Conservation (phyloP, 2,329 filamentous ascomycete genomes). For the Sclerotinia sclerotiorum region DNA sequence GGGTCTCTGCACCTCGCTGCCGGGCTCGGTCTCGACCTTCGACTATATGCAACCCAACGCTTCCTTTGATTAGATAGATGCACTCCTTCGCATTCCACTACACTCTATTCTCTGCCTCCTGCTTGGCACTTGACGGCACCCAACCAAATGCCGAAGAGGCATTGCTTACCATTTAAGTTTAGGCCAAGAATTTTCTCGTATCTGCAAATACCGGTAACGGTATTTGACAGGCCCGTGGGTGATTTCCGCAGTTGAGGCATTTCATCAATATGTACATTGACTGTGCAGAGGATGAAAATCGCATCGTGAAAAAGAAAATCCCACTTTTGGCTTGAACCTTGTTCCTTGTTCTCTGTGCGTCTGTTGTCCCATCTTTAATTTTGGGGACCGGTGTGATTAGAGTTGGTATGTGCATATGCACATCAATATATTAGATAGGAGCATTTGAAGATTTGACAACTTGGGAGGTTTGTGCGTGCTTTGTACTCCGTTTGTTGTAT, state of each 20-base stretch:
- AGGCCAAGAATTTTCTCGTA: conserved; percentile 10
- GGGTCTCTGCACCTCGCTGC: neutral
- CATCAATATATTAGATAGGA: neutral
- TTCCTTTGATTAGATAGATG: neutral
- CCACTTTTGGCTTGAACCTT: neutral
- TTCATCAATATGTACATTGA: neutral
- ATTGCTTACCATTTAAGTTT: neutral
- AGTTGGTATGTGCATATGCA: neutral
- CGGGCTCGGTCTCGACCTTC: neutral
- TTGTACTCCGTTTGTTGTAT: neutral
- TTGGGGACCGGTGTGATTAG: conserved; percentile 3
- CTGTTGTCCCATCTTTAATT: neutral
- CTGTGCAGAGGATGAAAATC: neutral
- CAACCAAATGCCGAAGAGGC: neutral
- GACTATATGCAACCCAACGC: neutral
- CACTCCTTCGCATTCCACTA: neutral
- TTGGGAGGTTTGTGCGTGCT: neutral
- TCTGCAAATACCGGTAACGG: neutral
- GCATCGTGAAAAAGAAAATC: neutral
- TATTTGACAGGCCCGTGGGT: neutral
- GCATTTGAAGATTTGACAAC: neutral
- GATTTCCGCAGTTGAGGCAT: neutral
- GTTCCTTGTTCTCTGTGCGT: neutral
- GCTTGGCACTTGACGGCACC: neutral
- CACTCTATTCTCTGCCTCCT: neutral